These are phyloP conservation scores for Oryza meyeriana DNA, from an alignment of 176 grass and related monocot genomes.

Conservation along the genomic window DNA sequence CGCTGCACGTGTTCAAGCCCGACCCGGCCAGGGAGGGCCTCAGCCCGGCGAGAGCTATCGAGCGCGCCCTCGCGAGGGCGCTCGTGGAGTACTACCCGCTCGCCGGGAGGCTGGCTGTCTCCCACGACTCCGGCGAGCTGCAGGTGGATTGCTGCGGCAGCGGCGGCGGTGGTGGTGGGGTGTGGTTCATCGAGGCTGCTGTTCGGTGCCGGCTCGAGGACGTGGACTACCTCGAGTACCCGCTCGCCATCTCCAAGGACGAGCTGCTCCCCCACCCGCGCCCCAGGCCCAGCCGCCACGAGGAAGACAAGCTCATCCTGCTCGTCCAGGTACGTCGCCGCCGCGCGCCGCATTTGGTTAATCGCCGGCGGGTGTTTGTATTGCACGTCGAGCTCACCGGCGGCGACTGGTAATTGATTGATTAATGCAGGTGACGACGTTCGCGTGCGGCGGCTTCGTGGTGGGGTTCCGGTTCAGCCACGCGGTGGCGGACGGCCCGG, in stretches of 20 bases:
- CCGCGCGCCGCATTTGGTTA: too few species aligned
- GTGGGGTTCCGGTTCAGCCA: conserved; percentile 92
- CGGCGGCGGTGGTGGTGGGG: conserved; percentile 53
- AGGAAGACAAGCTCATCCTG: conserved; percentile 61
- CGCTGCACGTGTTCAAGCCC: conserved; percentile 81
- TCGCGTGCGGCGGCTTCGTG: conserved; percentile 87
- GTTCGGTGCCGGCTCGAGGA: conserved; percentile 54
- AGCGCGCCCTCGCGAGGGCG: conserved; percentile 47
- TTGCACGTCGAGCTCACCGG: not conserved
- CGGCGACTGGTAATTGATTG: not conserved
- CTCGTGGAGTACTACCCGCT: conserved; percentile 86
- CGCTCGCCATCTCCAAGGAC: conserved; percentile 76
- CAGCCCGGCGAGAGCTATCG: conserved; percentile 35
- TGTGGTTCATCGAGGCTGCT: conserved; percentile 79
- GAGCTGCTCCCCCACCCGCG: conserved; percentile 65
- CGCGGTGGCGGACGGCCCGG: conserved; percentile 74
- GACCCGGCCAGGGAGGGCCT: conserved; percentile 25
- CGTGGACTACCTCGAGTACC: conserved; percentile 93
- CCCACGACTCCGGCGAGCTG: conserved; percentile 36
- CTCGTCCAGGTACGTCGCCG: conserved; percentile 55
- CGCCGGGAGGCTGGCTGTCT: conserved; percentile 57
- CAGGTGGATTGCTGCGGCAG: conserved; percentile 42
- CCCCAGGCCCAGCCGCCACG: conserved; percentile 19
- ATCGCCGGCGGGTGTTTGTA: not conserved
- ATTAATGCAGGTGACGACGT: conserved; percentile 72